Evolutionary conservation across 192 early-diverging fungal genomes (phyloP).

Genomic region (Rhizoclosmatium sp.): DNA sequence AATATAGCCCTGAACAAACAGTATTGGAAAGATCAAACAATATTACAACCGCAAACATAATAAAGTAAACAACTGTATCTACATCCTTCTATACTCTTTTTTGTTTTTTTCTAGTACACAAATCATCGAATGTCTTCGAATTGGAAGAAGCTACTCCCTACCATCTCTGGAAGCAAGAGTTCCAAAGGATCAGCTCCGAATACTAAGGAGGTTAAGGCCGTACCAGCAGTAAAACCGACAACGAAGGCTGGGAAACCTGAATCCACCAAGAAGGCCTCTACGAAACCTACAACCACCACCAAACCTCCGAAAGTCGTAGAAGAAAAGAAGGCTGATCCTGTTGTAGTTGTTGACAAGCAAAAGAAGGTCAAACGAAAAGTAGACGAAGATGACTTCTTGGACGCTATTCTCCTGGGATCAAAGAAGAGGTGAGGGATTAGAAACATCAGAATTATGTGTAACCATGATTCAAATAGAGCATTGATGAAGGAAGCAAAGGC

Average conservation of each 20-base stretch:
- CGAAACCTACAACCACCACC: neutral
- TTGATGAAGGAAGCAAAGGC: neutral
- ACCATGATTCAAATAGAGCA: neutral
- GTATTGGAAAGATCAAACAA: slow-evolving; percentile 47
- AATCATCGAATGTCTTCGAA: slow-evolving; percentile 5
- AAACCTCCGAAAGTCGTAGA: neutral
- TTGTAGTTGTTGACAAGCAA: neutral
- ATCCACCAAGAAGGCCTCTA: neutral
- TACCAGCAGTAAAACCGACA: neutral
- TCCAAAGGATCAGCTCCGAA: neutral
- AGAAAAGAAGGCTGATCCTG: neutral
- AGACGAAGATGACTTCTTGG: slow-evolving; percentile 13
- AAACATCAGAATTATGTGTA: neutral
- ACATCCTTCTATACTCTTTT: neutral
- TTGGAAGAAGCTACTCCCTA: slow-evolving; percentile 19
- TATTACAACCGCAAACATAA: neutral
- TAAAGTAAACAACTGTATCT: neutral
- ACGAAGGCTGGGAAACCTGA: neutral
- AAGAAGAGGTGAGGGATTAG: neutral
- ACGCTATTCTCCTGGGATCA: neutral
- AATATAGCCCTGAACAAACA: slow-evolving; percentile 50
- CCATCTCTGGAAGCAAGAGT: neutral
- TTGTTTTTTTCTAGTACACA: neutral
- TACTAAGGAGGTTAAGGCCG: no score
- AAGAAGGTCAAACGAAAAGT: neutral